Percentiles rank a stretch among this genome's conserved stretches.
Evolutionary conservation across 2,329 filamentous ascomycete species (phyloP).

Genomic region (Emmonsiellopsis sp.): DNA sequence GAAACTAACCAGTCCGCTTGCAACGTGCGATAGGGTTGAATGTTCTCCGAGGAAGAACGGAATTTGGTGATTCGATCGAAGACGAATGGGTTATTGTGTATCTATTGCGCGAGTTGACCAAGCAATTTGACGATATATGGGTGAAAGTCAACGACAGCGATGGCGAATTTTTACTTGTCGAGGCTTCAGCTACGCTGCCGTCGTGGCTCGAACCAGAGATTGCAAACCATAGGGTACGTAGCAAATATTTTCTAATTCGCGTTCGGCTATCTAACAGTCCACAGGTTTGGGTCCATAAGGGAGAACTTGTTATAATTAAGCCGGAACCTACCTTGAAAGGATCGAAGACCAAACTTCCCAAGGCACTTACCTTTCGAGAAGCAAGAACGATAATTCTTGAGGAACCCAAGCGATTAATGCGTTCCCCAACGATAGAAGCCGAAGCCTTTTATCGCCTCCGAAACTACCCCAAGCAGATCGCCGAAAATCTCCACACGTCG

Average conservation of each 20-base stretch:
- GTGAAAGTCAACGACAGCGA: constrained; percentile 75
- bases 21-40: constrained; percentile 28
- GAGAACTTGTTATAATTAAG: constrained; percentile 62
- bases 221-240: constrained; percentile 61
- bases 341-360: constrained; percentile 24
- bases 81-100: constrained; percentile 98
- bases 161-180: constrained; percentile 89
- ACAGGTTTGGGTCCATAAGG: constrained; percentile 74
- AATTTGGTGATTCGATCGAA: constrained; percentile 89
- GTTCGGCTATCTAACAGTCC: constrained; percentile 5
- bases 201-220: constrained; percentile 88
- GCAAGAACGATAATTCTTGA: constrained; percentile 53
- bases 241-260: not conserved
- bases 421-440: constrained; percentile 66
- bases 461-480: constrained; percentile 71
- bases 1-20: constrained; percentile 11
- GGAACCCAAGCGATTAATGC: constrained; percentile 51
- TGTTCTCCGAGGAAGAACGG: constrained; percentile 65
- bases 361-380: constrained; percentile 51
- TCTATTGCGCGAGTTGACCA: constrained; percentile 71
- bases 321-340: constrained; percentile 41
- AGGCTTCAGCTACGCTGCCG: constrained; percentile 80
- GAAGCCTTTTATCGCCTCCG: constrained; percentile 85
- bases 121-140: constrained; percentile 64
- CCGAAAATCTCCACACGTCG: constrained; percentile 65